Evolutionary conservation across 2,329 filamentous ascomycete species (phyloP), one percentile per base, ranked within the genome.

Genomic region (Bisporella sp.): DNA sequence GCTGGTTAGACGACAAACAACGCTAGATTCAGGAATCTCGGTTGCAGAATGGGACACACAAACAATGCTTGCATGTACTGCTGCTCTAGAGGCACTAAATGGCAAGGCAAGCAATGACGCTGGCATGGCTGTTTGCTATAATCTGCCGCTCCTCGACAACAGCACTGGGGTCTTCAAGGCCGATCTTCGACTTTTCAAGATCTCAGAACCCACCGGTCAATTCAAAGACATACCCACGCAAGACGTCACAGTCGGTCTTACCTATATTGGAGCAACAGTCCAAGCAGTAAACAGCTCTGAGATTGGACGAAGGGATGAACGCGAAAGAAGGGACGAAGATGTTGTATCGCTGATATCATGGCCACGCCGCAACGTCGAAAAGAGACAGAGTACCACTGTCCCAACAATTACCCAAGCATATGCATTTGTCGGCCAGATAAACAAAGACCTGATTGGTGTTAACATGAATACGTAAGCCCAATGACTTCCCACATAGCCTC

Each of bases 61-160:
- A 41, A 85, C 79, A 6, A 71, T 73, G 32, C 61, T 69, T 8
- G 83, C 83, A 28, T 93, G 88, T 66, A 70, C 69, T 42, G 60
- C 69, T 28, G 74, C 78, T 6, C 72, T 93, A 13, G 65, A 67
- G 2, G 64, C 68, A 30, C 72, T 89, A 45, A 71, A 72, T 11
- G 69, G 68, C 8, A 71, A 75, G 53, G 78, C 82, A 41, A 77
- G 78, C 29, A 92, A 91, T 58, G 85, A 86, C 5, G 85, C 86
- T 7, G 89, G 89, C 46, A 79, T 89, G 45, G 85, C 84, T 52
- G 79, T 88, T 45, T 95, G 89, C 76, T 93, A 92, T 71, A 95
- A 93, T 65, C 68, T 95, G 29, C 82, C 84, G 0, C 80, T 79
- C 39, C 75, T 89, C 51, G 78, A 92, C 69, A 80, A 78, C 59